A percentile compares a stretch with the other conserved stretches of the same genome.
These are phyloP conservation scores for Daedaleopsis sinensis DNA, from an alignment of 768 basidiomycete species.

Conservation along the genomic window DNA sequence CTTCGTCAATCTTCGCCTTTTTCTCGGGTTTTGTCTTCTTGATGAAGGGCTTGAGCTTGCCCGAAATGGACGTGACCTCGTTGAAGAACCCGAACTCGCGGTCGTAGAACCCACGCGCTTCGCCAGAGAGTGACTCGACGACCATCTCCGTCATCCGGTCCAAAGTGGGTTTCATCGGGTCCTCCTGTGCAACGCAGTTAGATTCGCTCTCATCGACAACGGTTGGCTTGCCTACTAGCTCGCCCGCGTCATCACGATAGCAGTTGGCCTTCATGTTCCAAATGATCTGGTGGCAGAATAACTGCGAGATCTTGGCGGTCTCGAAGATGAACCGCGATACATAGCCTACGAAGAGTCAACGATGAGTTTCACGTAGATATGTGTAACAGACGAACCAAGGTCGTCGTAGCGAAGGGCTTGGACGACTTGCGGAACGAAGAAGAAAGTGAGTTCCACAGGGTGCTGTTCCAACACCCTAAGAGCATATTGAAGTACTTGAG, in stretches of 20 bases:
- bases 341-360: slow-evolving; percentile 60
- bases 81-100: slow-evolving; percentile 95
- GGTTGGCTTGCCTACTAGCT: slow-evolving; percentile 56
- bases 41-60: slow-evolving; percentile 95
- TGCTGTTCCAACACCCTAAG: slow-evolving; percentile 95
- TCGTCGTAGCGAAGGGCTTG: slow-evolving; percentile 93
- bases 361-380: neutral
- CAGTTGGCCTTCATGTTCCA: slow-evolving; percentile 99
- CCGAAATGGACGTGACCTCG: slow-evolving; percentile 97
- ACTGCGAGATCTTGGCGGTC: slow-evolving; percentile 94
- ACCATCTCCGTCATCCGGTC: slow-evolving; percentile 83
- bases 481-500: slow-evolving; percentile 91
- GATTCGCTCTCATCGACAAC: neutral
- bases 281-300: slow-evolving; percentile 99
- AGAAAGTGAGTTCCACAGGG: slow-evolving; percentile 93
- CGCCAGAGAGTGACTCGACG: slow-evolving; percentile 84
- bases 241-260: slow-evolving; percentile 87
- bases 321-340: slow-evolving; percentile 95
- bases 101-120: slow-evolving; percentile 88
- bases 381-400: slow-evolving; percentile 63
- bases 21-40: slow-evolving; percentile 96
- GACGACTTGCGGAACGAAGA: slow-evolving; percentile 98
- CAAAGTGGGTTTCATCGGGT: slow-evolving; percentile 95
- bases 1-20: slow-evolving; percentile 99
- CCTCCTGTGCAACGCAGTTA: slow-evolving; percentile 60